Evolutionary conservation across 2,329 filamentous ascomycete genomes (phyloP), one percentile per base, ranked within the genome.

Genomic region (Raffaelea arxii): DNA sequence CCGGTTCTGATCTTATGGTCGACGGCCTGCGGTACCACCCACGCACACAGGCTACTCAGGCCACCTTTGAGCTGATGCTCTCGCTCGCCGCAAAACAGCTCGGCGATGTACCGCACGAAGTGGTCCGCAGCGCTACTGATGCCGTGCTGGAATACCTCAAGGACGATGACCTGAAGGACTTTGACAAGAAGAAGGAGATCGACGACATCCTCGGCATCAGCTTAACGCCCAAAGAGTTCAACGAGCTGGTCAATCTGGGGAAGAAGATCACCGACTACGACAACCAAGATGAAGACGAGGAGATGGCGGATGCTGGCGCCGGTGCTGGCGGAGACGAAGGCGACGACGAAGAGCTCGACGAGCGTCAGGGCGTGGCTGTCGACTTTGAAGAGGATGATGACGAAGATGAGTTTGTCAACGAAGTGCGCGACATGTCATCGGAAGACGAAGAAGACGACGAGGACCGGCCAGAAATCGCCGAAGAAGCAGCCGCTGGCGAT

Each of bases 261-360:
- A 98, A 98, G 71, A 98, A 98, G 68, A 95, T 98, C 53, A 98
- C 92, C 43, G 92, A 98, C 63, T 98, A 97, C 65, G 86, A 97
- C 65, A 86, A 86, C 35, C 89, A 97, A 62, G 91, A 97, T 54
- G 90, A 96, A 25, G 90, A 97, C 52, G 91, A 95, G 54, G 82
- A 89, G 48, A 86, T 88, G 71, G 84, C 78, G 25, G 81, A 83
- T 16, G 32, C 57, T 37, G n/a, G 43, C 37, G 46, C 83, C 78
- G 48, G 79, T 24, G 41, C 16, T 11, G 75, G 71, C n/a, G 43
- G 21, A 12, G 22, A 25, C 19, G 14, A 7, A 21, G 78, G 71
- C 18, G 86, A 77, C 47, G 80, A 79, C 51, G 76, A 82, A 25
- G 90, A 96, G 61, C 78, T 96, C 43, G 92, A 96, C 58, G 90